A percentile compares a stretch with the other conserved stretches of the same genome.
Evolutionary conservation across 768 basidiomycete species (phyloP).

Genomic region (Crepidotus variabilis): DNA sequence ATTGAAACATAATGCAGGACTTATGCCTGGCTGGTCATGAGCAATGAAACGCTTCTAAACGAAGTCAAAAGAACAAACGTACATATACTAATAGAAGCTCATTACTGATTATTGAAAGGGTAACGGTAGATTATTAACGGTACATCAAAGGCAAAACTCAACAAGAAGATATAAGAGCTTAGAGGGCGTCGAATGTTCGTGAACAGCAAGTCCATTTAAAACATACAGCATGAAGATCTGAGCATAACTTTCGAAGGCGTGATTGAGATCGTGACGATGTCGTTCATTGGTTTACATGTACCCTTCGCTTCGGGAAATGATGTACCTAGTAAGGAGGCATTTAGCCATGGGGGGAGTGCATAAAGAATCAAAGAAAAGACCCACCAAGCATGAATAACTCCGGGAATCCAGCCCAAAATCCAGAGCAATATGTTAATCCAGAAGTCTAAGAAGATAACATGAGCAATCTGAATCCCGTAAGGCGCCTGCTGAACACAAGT

Average conservation of each 20-base stretch:
- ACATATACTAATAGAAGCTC: too few species aligned
- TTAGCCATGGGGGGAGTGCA: background rate
- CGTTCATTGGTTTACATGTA: slow-evolving; percentile 13
- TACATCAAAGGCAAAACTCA: too few species aligned
- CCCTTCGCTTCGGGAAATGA: slow-evolving; percentile 22
- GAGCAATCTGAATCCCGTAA: background rate
- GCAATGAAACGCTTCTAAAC: background rate
- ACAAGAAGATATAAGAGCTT: too few species aligned
- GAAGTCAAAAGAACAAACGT: background rate
- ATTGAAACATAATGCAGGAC: too few species aligned
- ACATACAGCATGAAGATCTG: too few species aligned
- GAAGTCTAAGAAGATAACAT: slow-evolving; percentile 13
- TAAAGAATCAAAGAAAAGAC: slow-evolving; percentile 1
- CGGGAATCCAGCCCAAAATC: slow-evolving; percentile 49
- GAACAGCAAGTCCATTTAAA: too few species aligned
- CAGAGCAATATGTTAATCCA: slow-evolving; percentile 25
- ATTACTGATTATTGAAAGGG: too few species aligned
- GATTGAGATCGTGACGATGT: background rate
- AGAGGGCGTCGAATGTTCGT: too few species aligned
- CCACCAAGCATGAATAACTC: slow-evolving; percentile 48
- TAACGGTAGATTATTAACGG: too few species aligned
- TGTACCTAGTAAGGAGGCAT: slow-evolving; percentile 13
- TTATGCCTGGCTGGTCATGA: too few species aligned
- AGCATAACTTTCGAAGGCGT: background rate
- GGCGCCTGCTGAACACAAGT: background rate